Conservation (phyloP, 1,139 yeast species). For the Magnusiomyces suaveolens region DNA sequence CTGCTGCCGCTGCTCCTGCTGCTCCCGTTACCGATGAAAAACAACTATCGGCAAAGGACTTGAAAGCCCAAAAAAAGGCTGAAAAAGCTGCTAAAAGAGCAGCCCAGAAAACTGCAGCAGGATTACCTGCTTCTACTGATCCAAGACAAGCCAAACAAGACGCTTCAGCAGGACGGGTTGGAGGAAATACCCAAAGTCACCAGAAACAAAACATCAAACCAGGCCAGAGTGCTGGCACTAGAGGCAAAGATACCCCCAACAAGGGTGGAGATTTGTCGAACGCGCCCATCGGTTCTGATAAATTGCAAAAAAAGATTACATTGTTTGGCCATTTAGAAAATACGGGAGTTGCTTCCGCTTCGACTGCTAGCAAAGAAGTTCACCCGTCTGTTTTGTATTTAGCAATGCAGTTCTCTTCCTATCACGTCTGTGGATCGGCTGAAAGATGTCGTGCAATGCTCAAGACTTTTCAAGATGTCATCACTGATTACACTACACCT, state of each 20-base stretch:
- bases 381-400: conserved; percentile 80
- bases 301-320: conserved; percentile 34
- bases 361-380: conserved; percentile 44
- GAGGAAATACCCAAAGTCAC: conserved; percentile 5
- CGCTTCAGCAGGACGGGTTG: too few species aligned
- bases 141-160: conserved; percentile 13
- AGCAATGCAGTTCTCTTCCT: conserved; percentile 73
- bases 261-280: too few species aligned
- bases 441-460: conserved; percentile 81
- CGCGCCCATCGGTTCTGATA: conserved; percentile 1
- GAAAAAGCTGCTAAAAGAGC: conserved; percentile 89
- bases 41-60: conserved; percentile 62
- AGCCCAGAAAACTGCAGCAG: conserved; percentile 46
- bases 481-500: conserved; percentile 76
- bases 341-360: conserved; percentile 24
- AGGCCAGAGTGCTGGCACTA: conserved; percentile 4
- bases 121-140: conserved; percentile 19
- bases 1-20: conserved; percentile 9
- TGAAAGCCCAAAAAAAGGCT: conserved; percentile 76
- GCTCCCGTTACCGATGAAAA: conserved; percentile 11
- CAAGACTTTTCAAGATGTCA: conserved; percentile 72
- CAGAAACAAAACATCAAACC: conserved; percentile 5
- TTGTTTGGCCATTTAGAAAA: conserved; percentile 78
- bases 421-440: conserved; percentile 81
- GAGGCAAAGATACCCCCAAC: too few species aligned